Percentiles rank a stretch among this genome's conserved stretches.
phyloP scores from a whole-genome alignment of 1,139 yeast genomes.

The Pichia sp. region DNA sequence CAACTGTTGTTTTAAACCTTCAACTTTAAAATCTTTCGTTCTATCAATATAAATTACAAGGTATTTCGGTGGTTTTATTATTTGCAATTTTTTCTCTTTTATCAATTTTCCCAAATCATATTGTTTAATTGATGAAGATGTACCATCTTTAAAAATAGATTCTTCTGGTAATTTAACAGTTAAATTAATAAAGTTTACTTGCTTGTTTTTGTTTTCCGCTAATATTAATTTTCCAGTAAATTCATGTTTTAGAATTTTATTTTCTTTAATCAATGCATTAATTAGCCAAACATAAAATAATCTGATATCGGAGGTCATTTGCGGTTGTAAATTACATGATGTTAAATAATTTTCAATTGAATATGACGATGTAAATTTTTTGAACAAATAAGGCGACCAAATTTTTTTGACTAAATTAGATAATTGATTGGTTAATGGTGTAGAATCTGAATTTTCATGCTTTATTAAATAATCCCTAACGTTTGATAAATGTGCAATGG shows the following conservation, averaged over 20 bases:
- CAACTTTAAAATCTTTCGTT: constrained; percentile 29
- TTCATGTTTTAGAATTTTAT: constrained; percentile 24
- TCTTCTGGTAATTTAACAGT: constrained; percentile 53
- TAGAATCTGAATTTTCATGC: constrained; percentile 20
- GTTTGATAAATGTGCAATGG: constrained; percentile 47
- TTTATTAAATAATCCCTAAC: constrained; percentile 48
- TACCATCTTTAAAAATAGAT: constrained; percentile 47
- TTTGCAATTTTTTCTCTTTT: constrained; percentile 37
- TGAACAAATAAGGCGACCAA: constrained; percentile 59
- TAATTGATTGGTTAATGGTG: constrained; percentile 25
- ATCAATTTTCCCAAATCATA: constrained; percentile 43
- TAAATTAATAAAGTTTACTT: constrained; percentile 51
- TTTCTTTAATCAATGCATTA: constrained; percentile 39
- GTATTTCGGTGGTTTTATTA: constrained; percentile 46
- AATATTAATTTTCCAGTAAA: constrained; percentile 50
- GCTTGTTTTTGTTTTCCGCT: constrained; percentile 14
- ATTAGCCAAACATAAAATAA: constrained; percentile 55
- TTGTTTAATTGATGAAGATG: constrained; percentile 45
- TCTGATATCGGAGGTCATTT: constrained; percentile 25
- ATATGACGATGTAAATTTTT: constrained; percentile 61
- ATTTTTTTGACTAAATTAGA: constrained; percentile 45
- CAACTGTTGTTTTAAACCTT: constrained; percentile 35
- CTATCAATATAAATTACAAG: constrained; percentile 55
- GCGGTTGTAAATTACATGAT: constrained; percentile 35
- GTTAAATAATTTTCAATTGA: constrained; percentile 49